Evolutionary conservation across 495 filamentous ascomycete genomes (phyloP).

Genomic region (Penicillium canariense): DNA sequence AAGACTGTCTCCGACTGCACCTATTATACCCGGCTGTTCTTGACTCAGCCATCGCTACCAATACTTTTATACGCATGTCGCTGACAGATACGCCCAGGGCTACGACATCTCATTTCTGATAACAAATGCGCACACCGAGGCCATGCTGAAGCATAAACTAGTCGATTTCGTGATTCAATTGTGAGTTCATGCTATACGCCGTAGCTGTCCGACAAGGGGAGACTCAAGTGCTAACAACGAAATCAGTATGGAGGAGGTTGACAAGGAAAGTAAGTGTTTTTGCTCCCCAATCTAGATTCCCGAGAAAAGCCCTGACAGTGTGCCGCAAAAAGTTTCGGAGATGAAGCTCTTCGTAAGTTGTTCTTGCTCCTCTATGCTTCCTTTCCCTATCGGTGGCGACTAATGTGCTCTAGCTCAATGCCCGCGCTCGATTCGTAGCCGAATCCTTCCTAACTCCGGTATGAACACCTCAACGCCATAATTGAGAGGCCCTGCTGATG

Average conservation of each 20-base stretch:
- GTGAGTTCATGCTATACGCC: not conserved
- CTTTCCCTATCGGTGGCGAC: not conserved
- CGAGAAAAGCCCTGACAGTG: not conserved
- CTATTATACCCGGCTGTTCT: not conserved
- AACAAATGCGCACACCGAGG: slow-evolving; percentile 96
- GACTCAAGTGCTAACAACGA: not conserved
- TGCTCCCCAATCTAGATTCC: too few species aligned
- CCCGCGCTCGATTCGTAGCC: slow-evolving; percentile 94
- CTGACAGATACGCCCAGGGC: slow-evolving; percentile 54
- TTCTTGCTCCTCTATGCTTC: slow-evolving; percentile 14
- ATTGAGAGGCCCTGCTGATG: slow-evolving; percentile 5
- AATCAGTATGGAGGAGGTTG: slow-evolving; percentile 85
- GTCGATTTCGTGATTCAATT: slow-evolving; percentile 99
- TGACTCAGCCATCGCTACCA: not conserved
- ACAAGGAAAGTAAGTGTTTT: slow-evolving; percentile 75
- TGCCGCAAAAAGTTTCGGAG: slow-evolving; percentile 55
- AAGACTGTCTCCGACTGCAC: not conserved
- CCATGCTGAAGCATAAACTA: slow-evolving; percentile 97
- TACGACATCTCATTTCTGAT: slow-evolving; percentile 99
- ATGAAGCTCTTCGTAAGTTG: slow-evolving; percentile 97
- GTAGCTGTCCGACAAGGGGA: not conserved
- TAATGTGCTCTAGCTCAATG: slow-evolving; percentile 70
- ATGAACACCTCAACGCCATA: slow-evolving; percentile 29
- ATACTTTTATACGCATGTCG: not conserved
- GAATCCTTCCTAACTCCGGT: slow-evolving; percentile 97